Percentiles rank a stretch among this genome's conserved stretches.
Conservation (phyloP, 1,284 basidiomycete genomes). For the Athelia sp. region DNA sequence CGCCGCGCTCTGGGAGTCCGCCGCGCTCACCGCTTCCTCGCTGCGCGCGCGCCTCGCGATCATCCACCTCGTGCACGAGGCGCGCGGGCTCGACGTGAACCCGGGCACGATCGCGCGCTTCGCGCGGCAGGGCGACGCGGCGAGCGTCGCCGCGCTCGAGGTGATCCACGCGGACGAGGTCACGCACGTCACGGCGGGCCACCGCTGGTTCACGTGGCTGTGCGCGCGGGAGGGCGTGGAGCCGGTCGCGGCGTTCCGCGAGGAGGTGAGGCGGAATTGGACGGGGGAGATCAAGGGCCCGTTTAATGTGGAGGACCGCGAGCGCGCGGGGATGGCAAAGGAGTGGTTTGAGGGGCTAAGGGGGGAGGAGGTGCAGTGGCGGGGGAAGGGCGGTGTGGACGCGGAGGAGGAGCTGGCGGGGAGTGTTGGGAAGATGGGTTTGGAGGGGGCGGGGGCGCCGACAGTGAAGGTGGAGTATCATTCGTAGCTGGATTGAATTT, state of each 20-base stretch:
- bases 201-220: slow-evolving; percentile 82
- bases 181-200: slow-evolving; percentile 78
- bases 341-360: slow-evolving; percentile 71
- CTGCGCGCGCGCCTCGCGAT: slow-evolving; percentile 78
- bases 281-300: slow-evolving; percentile 80
- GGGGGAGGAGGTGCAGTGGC: slow-evolving; percentile 41
- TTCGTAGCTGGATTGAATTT: no score
- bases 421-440: not conserved
- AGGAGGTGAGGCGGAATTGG: slow-evolving; percentile 74
- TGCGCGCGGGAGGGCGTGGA: slow-evolving; percentile 64
- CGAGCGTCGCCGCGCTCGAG: slow-evolving; percentile 69
- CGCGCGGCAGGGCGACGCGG: slow-evolving; percentile 61
- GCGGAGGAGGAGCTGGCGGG: not conserved
- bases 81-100: slow-evolving; percentile 83
- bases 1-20: slow-evolving; percentile 81
- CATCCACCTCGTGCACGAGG: slow-evolving; percentile 89
- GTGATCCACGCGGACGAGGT: slow-evolving; percentile 81
- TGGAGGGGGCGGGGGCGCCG: not conserved
- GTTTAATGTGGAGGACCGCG: slow-evolving; percentile 75
- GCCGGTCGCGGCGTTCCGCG: slow-evolving; percentile 68
- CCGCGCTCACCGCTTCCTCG: slow-evolving; percentile 66
- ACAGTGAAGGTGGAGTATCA: not conserved
- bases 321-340: slow-evolving; percentile 67
- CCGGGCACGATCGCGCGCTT: slow-evolving; percentile 82
- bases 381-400: not conserved